Conservation (phyloP, 768 basidiomycete genomes). For the Panellus pusillus region DNA sequence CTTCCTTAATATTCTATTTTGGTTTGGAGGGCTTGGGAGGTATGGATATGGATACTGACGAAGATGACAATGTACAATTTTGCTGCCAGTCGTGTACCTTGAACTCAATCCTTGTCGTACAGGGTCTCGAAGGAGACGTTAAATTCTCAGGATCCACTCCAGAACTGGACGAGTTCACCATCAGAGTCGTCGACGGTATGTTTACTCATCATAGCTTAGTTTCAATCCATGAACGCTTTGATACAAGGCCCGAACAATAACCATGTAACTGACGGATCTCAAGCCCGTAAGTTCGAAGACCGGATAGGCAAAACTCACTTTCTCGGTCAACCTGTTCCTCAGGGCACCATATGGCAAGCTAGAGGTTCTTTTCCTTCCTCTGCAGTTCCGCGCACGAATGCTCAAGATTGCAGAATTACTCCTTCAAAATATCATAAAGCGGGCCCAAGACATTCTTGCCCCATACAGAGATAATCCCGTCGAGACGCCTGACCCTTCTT, state of each 20-base stretch:
- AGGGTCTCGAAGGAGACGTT: constrained; percentile 77
- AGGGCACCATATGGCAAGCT: constrained; percentile 80
- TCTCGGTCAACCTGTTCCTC: constrained; percentile 57
- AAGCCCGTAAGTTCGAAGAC: constrained; percentile 56
- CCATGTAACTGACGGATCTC: constrained; percentile 53
- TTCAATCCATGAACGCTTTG: constrained; percentile 7
- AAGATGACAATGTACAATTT: constrained; percentile 61
- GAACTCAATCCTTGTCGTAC: constrained; percentile 10
- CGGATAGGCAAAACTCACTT: constrained; percentile 73
- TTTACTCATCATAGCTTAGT: background rate
- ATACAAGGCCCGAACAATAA: constrained; percentile 58
- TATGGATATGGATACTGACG: constrained; percentile 75
- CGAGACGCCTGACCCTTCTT: constrained; percentile 76
- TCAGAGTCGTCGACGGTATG: constrained; percentile 78
- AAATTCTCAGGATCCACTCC: constrained; percentile 72
- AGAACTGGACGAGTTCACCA: constrained; percentile 79
- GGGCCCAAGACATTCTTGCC: constrained; percentile 53
- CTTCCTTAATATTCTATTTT: constrained; percentile 83
- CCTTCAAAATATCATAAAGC: constrained; percentile 55
- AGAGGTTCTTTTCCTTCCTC: constrained; percentile 51
- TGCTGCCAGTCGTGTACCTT: constrained; percentile 23
- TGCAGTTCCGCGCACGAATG: background rate
- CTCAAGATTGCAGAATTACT: constrained; percentile 52
- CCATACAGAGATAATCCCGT: constrained; percentile 51
- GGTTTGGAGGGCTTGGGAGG: constrained; percentile 87